Conservation (phyloP, 129 eudicot species). For the Centrapalus pauciflorus region DNA sequence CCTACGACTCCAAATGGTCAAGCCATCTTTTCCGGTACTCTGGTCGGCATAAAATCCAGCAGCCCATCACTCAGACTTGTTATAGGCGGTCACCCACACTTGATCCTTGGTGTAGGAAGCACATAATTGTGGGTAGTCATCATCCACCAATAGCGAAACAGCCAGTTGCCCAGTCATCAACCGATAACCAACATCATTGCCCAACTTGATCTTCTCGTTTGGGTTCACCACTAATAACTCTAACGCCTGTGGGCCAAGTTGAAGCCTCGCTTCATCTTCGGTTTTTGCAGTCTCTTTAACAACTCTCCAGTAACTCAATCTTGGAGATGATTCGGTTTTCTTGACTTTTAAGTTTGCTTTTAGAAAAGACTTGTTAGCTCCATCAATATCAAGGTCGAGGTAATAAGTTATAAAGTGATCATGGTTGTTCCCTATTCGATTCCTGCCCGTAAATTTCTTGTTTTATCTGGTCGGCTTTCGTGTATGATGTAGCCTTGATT, state of each 20-base stretch:
- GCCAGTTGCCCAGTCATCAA: constrained; percentile 54
- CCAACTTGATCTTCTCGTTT: constrained; percentile 59
- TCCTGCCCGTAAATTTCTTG: constrained; percentile 52
- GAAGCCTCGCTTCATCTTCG: constrained; percentile 51
- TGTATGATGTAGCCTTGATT: constrained; percentile 56
- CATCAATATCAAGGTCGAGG: constrained; percentile 80
- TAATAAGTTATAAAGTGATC: constrained; percentile 81
- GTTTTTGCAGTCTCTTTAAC: constrained; percentile 39
- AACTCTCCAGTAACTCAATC: constrained; percentile 77
- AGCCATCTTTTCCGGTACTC: constrained; percentile 82
- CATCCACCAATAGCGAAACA: constrained; percentile 44
- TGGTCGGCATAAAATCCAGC: constrained; percentile 87
- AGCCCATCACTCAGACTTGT: constrained; percentile 83
- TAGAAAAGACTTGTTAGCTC: constrained; percentile 55
- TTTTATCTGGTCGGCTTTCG: constrained; percentile 22
- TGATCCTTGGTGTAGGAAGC: constrained; percentile 79
- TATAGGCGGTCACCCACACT: constrained; percentile 70
- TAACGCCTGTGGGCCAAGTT: constrained; percentile 42
- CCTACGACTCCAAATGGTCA: constrained; percentile 73
- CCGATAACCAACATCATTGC: constrained; percentile 65
- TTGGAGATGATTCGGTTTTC: constrained; percentile 36
- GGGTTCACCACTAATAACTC: constrained; percentile 55
- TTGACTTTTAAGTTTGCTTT: constrained; percentile 41
- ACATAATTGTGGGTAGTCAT: constrained; percentile 70
- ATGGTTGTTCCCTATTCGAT: constrained; percentile 64